phyloP scores from a whole-genome alignment of 2,329 filamentous ascomycete species.

The Xylariaceae sp. region DNA sequence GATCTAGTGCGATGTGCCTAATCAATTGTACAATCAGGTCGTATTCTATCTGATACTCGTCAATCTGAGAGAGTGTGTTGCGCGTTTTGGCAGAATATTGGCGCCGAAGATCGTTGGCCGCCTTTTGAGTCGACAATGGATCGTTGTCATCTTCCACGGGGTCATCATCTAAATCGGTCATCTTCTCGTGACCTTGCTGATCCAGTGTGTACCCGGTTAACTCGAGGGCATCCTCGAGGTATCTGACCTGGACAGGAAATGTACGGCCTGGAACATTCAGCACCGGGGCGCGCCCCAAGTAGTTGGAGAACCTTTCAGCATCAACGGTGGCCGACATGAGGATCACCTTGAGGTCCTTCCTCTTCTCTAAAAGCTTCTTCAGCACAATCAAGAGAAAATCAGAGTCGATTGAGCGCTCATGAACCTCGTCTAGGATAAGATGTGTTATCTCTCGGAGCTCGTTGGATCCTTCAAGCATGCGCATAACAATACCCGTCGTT shows the following conservation, averaged over 20 bases:
- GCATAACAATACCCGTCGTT: conserved; percentile 88
- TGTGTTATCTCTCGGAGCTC: conserved; percentile 88
- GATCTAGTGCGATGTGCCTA: conserved; percentile 66
- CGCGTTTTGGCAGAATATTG: conserved; percentile 74
- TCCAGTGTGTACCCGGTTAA: conserved; percentile 68
- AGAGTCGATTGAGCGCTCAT: conserved; percentile 93
- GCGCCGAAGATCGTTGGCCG: conserved; percentile 61
- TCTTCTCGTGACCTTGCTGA: conserved; percentile 47
- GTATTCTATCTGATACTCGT: conserved; percentile 90
- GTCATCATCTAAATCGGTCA: conserved; percentile 62
- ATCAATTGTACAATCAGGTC: conserved; percentile 79
- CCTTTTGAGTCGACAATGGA: conserved; percentile 50
- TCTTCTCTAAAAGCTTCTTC: conserved; percentile 69
- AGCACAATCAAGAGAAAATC: conserved; percentile 93
- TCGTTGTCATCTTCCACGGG: conserved; percentile 48
- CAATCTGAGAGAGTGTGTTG: conserved; percentile 69
- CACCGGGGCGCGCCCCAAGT: conserved; percentile 79
- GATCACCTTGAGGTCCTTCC: conserved; percentile 83
- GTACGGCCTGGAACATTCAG: conserved; percentile 89
- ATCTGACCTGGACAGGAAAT: conserved; percentile 84
- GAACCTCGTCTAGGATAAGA: conserved; percentile 93
- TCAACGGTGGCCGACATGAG: conserved; percentile 98
- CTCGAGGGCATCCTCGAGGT: conserved; percentile 89
- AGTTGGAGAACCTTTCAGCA: conserved; percentile 83
- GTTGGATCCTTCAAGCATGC: conserved; percentile 88